Percentiles rank a stretch among this genome's conserved stretches.
These are phyloP conservation scores for Hypoxylon perforatum DNA, from an alignment of 495 filamentous ascomycete species.

Conservation along the genomic window DNA sequence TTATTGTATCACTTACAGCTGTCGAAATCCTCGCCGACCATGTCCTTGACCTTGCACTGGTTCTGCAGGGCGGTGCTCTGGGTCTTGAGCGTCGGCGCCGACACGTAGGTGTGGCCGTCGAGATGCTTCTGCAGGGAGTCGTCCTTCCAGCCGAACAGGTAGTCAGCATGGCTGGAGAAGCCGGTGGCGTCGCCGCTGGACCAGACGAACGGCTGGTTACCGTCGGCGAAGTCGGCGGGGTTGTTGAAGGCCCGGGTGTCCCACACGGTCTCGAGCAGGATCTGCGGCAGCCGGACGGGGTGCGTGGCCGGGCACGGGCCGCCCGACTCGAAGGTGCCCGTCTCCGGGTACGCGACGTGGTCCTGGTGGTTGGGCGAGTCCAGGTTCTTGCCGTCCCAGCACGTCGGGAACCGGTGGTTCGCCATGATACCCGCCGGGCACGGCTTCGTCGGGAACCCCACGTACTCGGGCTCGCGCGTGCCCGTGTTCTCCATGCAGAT, in stretches of 20 bases:
- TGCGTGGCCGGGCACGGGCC: slow-evolving; percentile 50
- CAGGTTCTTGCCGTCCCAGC: slow-evolving; percentile 51
- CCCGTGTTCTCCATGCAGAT: slow-evolving; percentile 46
- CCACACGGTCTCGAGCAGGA: slow-evolving; percentile 53
- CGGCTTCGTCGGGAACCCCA: slow-evolving; percentile 37
- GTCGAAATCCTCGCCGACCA: slow-evolving; percentile 46
- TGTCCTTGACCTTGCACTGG: slow-evolving; percentile 47
- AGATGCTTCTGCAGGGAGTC: slow-evolving; percentile 46
- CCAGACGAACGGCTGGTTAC: slow-evolving; percentile 59
- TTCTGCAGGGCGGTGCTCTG: slow-evolving; percentile 45
- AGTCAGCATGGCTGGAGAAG: slow-evolving; percentile 46
- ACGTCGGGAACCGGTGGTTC: slow-evolving; percentile 36
- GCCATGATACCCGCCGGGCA: slow-evolving; percentile 49
- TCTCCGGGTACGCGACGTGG: slow-evolving; percentile 55
- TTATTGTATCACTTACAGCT: slow-evolving; percentile 43
- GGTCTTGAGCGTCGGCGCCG: slow-evolving; percentile 45
- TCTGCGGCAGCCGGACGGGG: slow-evolving; percentile 47
- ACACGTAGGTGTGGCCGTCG: slow-evolving; percentile 48
- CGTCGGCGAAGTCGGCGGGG: slow-evolving; percentile 53
- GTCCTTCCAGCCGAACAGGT: slow-evolving; percentile 50
- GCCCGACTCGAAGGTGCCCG: slow-evolving; percentile 50
- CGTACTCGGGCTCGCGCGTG: slow-evolving; percentile 33
- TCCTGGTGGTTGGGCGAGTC: slow-evolving; percentile 53
- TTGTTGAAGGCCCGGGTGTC: slow-evolving; percentile 49
- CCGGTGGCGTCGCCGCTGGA: slow-evolving; percentile 54